A percentile compares a stretch with the other conserved stretches of the same genome.
Conservation (phyloP, 2,329 filamentous ascomycete species). For the Sclerotinia spermophila region DNA sequence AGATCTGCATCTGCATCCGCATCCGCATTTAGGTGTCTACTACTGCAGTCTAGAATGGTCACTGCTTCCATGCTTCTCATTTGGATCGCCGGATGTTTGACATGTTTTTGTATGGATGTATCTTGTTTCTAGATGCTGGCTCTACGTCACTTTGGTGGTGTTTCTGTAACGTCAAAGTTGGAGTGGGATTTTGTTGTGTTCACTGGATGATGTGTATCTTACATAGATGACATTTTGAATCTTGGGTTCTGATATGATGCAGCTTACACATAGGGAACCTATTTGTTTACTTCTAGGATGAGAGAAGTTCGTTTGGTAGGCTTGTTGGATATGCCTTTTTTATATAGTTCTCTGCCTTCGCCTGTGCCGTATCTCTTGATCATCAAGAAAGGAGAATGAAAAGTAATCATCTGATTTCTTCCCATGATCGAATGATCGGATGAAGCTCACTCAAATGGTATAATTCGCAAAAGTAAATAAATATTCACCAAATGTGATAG, state of each 20-base stretch:
- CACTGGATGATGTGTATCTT: neutral
- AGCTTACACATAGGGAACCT: neutral
- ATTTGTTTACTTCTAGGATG: neutral
- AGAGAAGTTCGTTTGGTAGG: neutral
- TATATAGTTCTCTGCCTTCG: too few relatives aligned
- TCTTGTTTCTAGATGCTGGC: neutral
- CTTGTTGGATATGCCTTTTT: neutral
- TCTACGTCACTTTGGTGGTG: neutral
- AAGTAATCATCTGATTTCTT: neutral
- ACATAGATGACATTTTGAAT: neutral
- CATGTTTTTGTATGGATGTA: neutral
- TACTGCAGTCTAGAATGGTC: neutral
- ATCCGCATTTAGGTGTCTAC: neutral
- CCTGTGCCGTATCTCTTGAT: neutral
- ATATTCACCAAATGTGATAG: neutral
- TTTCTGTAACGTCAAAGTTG: neutral
- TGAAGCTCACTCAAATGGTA: neutral
- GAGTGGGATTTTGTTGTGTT: neutral
- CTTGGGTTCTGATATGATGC: neutral
- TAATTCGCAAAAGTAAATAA: neutral
- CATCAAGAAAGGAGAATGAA: neutral
- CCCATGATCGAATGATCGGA: neutral
- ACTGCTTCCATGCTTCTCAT: neutral
- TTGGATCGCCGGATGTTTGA: neutral
- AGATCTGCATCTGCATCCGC: slow-evolving; percentile 1